Base-by-base conservation (phyloP, 495 filamentous ascomycete species). In the Chaetomidium leptoderma region DNA sequence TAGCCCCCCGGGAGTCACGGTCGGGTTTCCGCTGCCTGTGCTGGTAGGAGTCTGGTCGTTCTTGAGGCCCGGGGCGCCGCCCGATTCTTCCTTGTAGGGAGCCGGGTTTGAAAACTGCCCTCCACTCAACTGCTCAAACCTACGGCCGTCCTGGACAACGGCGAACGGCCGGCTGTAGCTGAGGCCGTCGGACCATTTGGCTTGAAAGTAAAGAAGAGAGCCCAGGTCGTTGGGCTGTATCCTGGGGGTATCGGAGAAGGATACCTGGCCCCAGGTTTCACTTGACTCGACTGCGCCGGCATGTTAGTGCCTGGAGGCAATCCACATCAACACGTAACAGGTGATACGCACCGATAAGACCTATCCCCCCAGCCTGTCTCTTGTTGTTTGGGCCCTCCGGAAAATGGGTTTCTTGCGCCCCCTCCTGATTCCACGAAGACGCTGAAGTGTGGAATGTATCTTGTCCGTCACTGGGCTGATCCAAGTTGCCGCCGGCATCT, bases 181-280 rank as follows among this genome's bases (percentile, higher is more conserved):
- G 10, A 0, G 0, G n/a, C 51, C 57, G 13, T 6, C 17, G 21
- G 4, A 13, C 66, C 62, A 69, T 0, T 27, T 8, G 13, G 58
- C 66, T 40, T 63, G 42, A 14, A 69, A 62, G 26, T 58, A 69
- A 4, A 65, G 53, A 6, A 17, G n/a, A n/a, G n/a, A n/a, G n/a
- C n/a, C n/a, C n/a, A n/a, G n/a, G n/a, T n/a, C n/a, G 21, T 36
- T 32, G n/a, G 3, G n/a, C 6, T 30, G 26, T 19, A 27, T n/a
- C n/a, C n/a, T n/a, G n/a, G n/a, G n/a, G n/a, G n/a, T n/a, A n/a
- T n/a, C n/a, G n/a, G n/a, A n/a, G n/a, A 33, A 1, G n/a, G 9
- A 39, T 21, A 46, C 42, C 4, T n/a, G 3, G 37, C 50, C 46
- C 16, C 55, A 46, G 36, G 6, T 14, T 4, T 16, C 4, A 8